Percentiles rank a stretch among this genome's conserved stretches.
These are phyloP conservation scores for Blepharisma japonicum DNA, from an alignment of 73 alveolate species.

Conservation along the genomic window DNA sequence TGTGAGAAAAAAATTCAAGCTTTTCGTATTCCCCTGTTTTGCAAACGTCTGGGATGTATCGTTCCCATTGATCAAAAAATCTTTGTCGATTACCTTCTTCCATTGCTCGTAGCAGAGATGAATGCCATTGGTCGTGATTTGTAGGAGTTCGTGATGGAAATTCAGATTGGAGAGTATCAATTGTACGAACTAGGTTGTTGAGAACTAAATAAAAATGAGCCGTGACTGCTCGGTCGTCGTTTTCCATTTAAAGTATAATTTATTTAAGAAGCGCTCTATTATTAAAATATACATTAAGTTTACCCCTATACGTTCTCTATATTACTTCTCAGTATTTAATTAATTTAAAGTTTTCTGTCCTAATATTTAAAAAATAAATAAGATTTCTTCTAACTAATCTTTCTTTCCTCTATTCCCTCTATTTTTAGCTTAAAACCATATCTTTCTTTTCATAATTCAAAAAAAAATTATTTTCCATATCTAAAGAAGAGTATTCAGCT, in stretches of 20 bases:
- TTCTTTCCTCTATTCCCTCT: no score
- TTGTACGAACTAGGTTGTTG: background rate
- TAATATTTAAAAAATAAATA: no score
- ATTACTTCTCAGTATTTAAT: no score
- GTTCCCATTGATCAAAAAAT: slow-evolving; percentile 57
- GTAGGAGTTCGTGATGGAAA: background rate
- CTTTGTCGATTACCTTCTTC: slow-evolving; percentile 58
- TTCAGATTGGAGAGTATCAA: slow-evolving; percentile 7
- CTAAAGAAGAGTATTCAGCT: no score
- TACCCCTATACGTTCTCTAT: no score
- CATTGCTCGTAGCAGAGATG: slow-evolving; percentile 33
- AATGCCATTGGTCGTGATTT: slow-evolving; percentile 11
- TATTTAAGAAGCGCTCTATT: background rate
- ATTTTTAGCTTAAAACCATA: no score
- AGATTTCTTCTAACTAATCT: no score
- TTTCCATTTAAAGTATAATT: slow-evolving; percentile 12
- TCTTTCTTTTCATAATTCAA: no score
- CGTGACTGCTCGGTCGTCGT: background rate
- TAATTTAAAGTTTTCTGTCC: no score
- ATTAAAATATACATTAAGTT: no score
- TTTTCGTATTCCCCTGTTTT: slow-evolving; percentile 55
- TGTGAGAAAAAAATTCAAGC: slow-evolving; percentile 69
- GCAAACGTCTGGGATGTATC: slow-evolving; percentile 52
- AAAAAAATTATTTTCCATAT: no score
- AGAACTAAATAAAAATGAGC: slow-evolving; percentile 12